Evolutionary conservation across 768 basidiomycete species (phyloP).

Genomic region (Lentinus brumalis): DNA sequence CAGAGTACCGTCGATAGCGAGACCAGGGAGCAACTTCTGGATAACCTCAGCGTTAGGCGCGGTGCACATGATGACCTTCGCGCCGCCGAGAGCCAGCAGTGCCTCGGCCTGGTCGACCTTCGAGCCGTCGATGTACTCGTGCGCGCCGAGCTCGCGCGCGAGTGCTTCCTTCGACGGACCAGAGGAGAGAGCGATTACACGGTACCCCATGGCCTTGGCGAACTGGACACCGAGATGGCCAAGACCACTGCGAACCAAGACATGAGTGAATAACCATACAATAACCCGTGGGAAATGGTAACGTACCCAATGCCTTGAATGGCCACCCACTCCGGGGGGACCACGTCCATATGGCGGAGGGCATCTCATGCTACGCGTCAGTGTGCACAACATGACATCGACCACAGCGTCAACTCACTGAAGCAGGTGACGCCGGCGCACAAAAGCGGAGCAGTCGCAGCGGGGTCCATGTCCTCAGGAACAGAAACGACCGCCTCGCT

Average conservation of each 20-base stretch:
- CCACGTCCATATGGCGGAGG: slow-evolving; percentile 32
- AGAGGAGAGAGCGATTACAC: slow-evolving; percentile 37
- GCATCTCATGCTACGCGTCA: slow-evolving; percentile 16
- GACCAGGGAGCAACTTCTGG: slow-evolving; percentile 21
- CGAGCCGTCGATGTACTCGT: slow-evolving; percentile 38
- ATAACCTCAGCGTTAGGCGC: slow-evolving; percentile 28
- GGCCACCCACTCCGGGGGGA: slow-evolving; percentile 38
- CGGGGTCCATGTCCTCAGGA: slow-evolving; percentile 28
- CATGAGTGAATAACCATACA: too few relatives aligned
- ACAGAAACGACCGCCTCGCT: slow-evolving; percentile 27
- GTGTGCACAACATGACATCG: too few relatives aligned
- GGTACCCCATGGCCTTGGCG: slow-evolving; percentile 39
- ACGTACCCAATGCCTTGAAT: slow-evolving; percentile 39
- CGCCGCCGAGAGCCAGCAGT: slow-evolving; percentile 40
- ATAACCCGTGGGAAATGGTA: too few relatives aligned
- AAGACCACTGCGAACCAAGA: slow-evolving; percentile 19
- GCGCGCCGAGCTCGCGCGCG: slow-evolving; percentile 39
- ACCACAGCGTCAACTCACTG: slow-evolving; percentile 16
- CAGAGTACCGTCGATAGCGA: slow-evolving; percentile 25
- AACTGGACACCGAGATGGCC: slow-evolving; percentile 40
- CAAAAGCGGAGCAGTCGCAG: slow-evolving; percentile 32
- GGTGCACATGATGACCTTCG: slow-evolving; percentile 39
- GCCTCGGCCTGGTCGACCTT: slow-evolving; percentile 31
- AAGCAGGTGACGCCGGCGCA: slow-evolving; percentile 44
- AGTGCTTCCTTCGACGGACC: slow-evolving; percentile 33